Base-by-base conservation (phyloP, 495 filamentous ascomycete genomes). In the Talaromyces stipitatus region DNA sequence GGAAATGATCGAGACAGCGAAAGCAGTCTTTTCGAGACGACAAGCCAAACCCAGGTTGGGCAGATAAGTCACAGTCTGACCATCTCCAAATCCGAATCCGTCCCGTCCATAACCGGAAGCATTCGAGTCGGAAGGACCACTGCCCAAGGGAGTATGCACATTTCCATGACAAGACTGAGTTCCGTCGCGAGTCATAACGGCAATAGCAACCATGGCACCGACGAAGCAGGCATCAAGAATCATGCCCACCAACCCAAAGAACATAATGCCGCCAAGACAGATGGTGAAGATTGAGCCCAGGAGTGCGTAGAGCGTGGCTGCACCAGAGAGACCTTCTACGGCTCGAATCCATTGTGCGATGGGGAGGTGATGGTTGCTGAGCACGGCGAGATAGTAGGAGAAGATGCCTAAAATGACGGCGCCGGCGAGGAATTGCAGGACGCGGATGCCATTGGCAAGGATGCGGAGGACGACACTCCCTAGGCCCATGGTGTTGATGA, bases 261-360 rank as follows among this genome's bases (percentile, higher is more conserved):
- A 83, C 32, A 84, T 81, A 45, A 88, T 76, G 9, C 90, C 90
- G 55, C 87, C 88, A 24, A 92, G 70, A 66, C 86, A 91, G 79
- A 85, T 91, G 36, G 90, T 86, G 26, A 92, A 74, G 50, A 94
- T 58, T 16, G 85, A 69, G 26, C 87, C 86, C 36, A 90, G 72
- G 54, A 87, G 68, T 8, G 84, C 81, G 69, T 95, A 96, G 6
- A 92, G 69, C 1, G 83, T 78, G 3, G 82, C 87, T 6, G 79
- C 79, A 50, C 89, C 91, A 1, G 88, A 78, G 32, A 96, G 85
- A 67, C 91, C 91, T 58, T 88, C 86, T 26, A 95, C 89, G 36
- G 91, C 91, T 52, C 82, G 83, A 53, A 85, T 71, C 77, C 82
- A 88, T 61, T 66, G 81, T 3, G 78, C 73, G 62, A 91, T 89